Base-by-base conservation (phyloP, 306 rosid species). In the Castanopsis chinensis region DNA sequence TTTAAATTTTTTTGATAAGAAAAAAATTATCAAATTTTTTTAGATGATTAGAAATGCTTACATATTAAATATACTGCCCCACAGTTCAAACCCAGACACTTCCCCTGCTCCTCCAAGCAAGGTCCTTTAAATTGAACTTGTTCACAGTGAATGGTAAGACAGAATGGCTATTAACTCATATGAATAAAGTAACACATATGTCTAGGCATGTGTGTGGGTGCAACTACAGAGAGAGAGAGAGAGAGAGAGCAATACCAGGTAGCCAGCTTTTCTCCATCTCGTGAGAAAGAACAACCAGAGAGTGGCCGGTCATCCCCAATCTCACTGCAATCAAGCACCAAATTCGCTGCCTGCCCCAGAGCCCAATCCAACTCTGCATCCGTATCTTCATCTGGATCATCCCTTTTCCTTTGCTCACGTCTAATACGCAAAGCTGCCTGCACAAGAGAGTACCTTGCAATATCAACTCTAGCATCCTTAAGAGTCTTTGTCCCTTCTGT, bases 221-320 rank as follows among this genome's bases (percentile, higher is more conserved):
- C 53, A 49, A 13, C 0, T 10, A 49, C 1, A 49, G 53, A 49
- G 52, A 45, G 0, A 11, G 53, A 12, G 0, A 11, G 53, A 12
- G 53, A 12, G 14, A 45, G 53, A 49, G 53, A 49, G 53, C 14
- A 13, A 49, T 49, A 49, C 53, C 97, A 87, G 35, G 99, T 89
- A 76, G 97, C 97, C 67, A 94, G 92, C 67, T 79, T 71, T 81
- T 85, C 79, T 74, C 98, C 97, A 87, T 92, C 94, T 1, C 60
- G 82, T 10, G 97, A 92, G 71, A 92, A 94, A 5, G 97, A 91
- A 79, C 98, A 94, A 73, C 97, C 92, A 53, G 90, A 86, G 85
- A 94, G 98, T 18, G 98, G 97, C 20, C 98, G 89, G 69, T 94
- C 98, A 86, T 92, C 99, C 77, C 99, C 99, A 64, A 91, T 91